These are phyloP conservation scores for Alternaria sp. DNA, from an alignment of 2,329 filamentous ascomycete genomes.

Conservation along the genomic window DNA sequence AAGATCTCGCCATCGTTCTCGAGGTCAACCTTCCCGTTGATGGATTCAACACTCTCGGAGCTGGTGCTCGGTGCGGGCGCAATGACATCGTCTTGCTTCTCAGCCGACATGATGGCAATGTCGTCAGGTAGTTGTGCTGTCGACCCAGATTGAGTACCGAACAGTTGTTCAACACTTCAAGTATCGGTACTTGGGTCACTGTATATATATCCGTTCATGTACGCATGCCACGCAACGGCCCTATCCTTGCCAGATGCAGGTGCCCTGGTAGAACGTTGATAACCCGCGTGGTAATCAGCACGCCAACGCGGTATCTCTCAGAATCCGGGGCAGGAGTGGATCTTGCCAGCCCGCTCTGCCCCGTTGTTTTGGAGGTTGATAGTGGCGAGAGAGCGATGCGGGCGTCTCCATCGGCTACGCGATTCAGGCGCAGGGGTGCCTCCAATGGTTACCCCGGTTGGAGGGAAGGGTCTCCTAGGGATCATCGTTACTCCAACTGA, in stretches of 20 bases:
- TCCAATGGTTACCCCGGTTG: constrained; percentile 1
- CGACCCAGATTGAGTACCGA: not conserved
- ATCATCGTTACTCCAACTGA: not conserved
- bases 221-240: not conserved
- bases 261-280: constrained; percentile 4
- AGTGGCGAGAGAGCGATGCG: constrained; percentile 5
- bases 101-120: constrained; percentile 27
- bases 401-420: constrained; percentile 5
- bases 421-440: constrained; percentile 4
- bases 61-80: constrained; percentile 28
- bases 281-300: constrained; percentile 2
- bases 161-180: not conserved
- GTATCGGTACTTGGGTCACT: not conserved
- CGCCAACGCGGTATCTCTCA: constrained; percentile 15
- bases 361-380: constrained; percentile 31
- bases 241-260: constrained; percentile 2
- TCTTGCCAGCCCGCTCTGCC: constrained; percentile 7
- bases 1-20: constrained; percentile 58
- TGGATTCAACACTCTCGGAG: constrained; percentile 26
- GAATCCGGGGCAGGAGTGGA: constrained; percentile 33
- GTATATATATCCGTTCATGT: constrained; percentile 9
- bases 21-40: constrained; percentile 30
- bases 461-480: not conserved
- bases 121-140: not conserved
- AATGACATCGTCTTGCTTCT: constrained; percentile 35